A percentile compares a stretch with the other conserved stretches of the same genome.
These are phyloP conservation scores for Rhododendron simsii DNA, from an alignment of 148 eudicot genomes.

Conservation along the genomic window DNA sequence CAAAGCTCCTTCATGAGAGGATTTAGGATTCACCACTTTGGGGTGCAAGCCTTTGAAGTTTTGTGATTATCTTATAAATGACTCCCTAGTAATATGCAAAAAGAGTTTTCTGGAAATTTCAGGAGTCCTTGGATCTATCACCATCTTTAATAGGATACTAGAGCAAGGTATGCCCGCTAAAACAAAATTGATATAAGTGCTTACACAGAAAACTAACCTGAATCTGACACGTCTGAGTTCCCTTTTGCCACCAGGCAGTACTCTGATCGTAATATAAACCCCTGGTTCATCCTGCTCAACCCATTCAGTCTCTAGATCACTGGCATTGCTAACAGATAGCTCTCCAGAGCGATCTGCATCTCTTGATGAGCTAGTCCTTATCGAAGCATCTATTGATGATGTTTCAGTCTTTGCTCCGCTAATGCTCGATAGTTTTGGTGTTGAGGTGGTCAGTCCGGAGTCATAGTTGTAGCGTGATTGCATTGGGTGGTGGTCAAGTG, in stretches of 20 bases:
- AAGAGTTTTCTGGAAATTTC: not conserved
- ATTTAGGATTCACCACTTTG: not conserved
- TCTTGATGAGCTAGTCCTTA: conserved; percentile 71
- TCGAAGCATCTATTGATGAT: conserved; percentile 71
- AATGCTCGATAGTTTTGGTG: conserved; percentile 81
- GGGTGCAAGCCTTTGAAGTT: not conserved
- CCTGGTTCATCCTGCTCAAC: conserved; percentile 98
- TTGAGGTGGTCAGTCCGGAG: conserved; percentile 61
- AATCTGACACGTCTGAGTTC: conserved; percentile 98
- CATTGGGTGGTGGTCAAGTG: conserved; percentile 69
- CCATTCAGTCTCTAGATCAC: conserved; percentile 92
- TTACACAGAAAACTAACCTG: conserved; percentile 46
- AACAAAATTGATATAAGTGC: not conserved
- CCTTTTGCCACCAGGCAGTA: conserved; percentile 76
- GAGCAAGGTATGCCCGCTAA: not conserved
- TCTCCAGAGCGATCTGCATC: conserved; percentile 90
- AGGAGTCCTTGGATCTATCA: not conserved
- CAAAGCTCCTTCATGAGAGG: not conserved
- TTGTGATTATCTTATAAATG: not conserved
- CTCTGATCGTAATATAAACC: conserved; percentile 88
- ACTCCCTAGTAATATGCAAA: not conserved
- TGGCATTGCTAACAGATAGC: conserved; percentile 76
- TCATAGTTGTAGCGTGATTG: conserved; percentile 48
- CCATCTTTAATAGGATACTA: not conserved
- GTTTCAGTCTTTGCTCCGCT: conserved; percentile 81